phyloP scores from a whole-genome alignment of 257 asterid species.

The Lycium barbarum region DNA sequence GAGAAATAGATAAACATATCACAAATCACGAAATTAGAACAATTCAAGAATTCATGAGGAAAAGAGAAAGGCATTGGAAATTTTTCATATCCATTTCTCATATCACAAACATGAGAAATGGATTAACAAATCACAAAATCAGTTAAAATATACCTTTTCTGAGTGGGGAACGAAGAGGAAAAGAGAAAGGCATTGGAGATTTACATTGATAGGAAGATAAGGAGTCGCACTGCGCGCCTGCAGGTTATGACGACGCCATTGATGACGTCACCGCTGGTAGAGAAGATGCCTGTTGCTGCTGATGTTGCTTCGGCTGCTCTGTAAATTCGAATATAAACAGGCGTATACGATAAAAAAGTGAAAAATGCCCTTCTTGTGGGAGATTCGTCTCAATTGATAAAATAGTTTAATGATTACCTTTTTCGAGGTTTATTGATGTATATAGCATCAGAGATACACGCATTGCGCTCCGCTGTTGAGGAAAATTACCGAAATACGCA shows the following conservation, averaged over 20 bases:
- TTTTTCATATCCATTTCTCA: too few species aligned
- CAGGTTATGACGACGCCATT: slow-evolving; percentile 44
- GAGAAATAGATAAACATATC: too few species aligned
- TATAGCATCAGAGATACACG: slow-evolving; percentile 61
- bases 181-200: too few species aligned
- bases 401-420: slow-evolving; percentile 43
- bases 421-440: slow-evolving; percentile 67
- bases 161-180: too few species aligned
- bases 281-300: slow-evolving; percentile 35
- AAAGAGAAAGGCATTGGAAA: too few species aligned
- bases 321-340: not conserved
- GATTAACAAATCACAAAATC: too few species aligned
- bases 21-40: too few species aligned
- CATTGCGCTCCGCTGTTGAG: slow-evolving; percentile 41
- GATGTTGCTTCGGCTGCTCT: slow-evolving; percentile 60
- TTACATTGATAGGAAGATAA: slow-evolving; percentile 49
- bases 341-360: not conserved
- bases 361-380: not conserved
- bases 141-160: too few species aligned
- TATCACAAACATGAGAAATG: too few species aligned
- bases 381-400: not conserved
- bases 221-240: slow-evolving; percentile 44
- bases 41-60: too few species aligned
- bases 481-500: too few species aligned
- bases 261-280: slow-evolving; percentile 44